Base-by-base conservation (phyloP, 1,139 yeast species). In the Pichia terricola region DNA sequence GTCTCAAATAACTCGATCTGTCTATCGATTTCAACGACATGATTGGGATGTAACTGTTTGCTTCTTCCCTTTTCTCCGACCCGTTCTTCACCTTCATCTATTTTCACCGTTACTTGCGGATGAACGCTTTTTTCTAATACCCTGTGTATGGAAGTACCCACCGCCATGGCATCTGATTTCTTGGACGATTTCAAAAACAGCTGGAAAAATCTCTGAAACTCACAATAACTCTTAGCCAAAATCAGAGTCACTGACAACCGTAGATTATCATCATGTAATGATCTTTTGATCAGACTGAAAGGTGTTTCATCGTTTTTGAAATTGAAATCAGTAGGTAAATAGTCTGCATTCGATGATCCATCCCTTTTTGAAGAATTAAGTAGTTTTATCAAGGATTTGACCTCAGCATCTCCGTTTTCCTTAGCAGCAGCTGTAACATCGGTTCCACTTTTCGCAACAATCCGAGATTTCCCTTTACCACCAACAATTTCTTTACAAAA, bases 101-200 rank as follows among this genome's bases (percentile, higher is more conserved):
- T 30, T 30, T 30, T 30, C 10, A 10, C 32, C 10, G 32, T 33
- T 3, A 46, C 37, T 22, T 48, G 51, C 4, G 58, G 56, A 55
- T 77, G 79, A 0, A 67, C 56, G 26, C 54, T 58, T 4, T 54
- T 47, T 53, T 77, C 83, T 26, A 75, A 58, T 16, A 52, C 49
- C 28, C 57, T 60, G 57, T 75, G 85, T 35, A 63, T 63, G 30
- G 51, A 49, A 11, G 59, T 56, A 2, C 81, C 84, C 25, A 59
- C 47, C 11, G 45, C 50, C 66, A 74, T 69, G 3, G 65, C 59
- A 5, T 50, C 54, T 1, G 66, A 62, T 26, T 45, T 50, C 26
- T 60, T 62, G 25, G 53, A 54, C 3, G 43, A 44, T 3, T 53
- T 52, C 11, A 47, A 35, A 35, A 54, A 59, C 11, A 59, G 32